These are phyloP conservation scores for Solanum sitiens DNA, from an alignment of 257 asterid genomes.

Conservation along the genomic window DNA sequence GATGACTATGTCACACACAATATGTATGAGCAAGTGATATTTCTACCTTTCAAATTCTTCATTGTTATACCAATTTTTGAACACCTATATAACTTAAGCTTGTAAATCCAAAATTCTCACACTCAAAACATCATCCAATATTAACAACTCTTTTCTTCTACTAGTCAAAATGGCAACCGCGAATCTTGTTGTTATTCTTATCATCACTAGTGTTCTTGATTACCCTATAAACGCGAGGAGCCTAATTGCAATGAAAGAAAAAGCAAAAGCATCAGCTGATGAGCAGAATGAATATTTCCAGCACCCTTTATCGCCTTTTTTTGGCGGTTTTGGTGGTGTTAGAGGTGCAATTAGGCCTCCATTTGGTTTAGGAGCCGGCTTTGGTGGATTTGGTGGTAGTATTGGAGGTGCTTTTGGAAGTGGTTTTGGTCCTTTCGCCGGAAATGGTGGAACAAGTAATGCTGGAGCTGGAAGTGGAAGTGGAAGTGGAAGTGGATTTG, in stretches of 20 bases:
- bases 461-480: neutral
- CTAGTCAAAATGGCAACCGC: conserved; percentile 6
- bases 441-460: neutral
- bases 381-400: conserved; percentile 1
- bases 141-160: neutral
- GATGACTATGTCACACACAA: neutral
- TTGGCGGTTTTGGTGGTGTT: neutral
- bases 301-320: conserved; percentile 9
- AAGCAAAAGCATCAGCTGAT: neutral
- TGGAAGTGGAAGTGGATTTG: neutral
- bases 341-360: conserved; percentile 3
- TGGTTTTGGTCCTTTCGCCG: neutral
- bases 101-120: neutral
- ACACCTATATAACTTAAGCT: conserved; percentile 1
- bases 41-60: neutral
- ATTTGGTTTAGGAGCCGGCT: conserved; percentile 2
- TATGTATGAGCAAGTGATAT: neutral
- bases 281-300: conserved; percentile 15
- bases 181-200: neutral
- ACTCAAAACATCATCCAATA: neutral
- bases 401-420: neutral
- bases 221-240: neutral
- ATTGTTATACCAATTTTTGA: neutral
- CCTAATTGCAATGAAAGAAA: neutral
- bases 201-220: neutral